These are phyloP conservation scores for Pythium insidiosum DNA, from an alignment of 352 stramenopile genomes.

Conservation along the genomic window DNA sequence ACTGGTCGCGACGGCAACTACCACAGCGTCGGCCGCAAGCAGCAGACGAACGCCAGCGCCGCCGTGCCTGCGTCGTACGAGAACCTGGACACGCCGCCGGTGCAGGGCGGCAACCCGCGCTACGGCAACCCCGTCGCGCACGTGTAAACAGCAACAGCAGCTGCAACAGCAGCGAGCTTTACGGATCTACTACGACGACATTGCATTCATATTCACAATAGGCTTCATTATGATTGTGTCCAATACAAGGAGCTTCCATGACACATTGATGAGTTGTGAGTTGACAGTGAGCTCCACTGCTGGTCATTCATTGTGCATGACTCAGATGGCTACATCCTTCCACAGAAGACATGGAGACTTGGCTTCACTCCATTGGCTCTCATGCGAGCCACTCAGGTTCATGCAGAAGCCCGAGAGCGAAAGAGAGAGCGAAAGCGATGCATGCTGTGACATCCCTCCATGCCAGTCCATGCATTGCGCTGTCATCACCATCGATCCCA, in stretches of 20 bases:
- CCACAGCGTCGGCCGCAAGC: constrained; percentile 8
- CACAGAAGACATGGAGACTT: no score
- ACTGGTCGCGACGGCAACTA: constrained; percentile 14
- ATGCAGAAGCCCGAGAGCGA: no score
- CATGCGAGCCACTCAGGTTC: no score
- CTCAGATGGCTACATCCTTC: no score
- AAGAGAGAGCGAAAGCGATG: no score
- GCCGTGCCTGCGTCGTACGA: not conserved
- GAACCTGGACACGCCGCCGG: not conserved
- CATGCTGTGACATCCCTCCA: no score
- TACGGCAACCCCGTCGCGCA: constrained; percentile 17
- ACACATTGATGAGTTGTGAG: not conserved
- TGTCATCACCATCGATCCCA: no score
- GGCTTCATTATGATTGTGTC: not conserved
- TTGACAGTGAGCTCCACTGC: no score
- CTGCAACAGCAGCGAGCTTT: not conserved
- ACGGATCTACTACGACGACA: not conserved
- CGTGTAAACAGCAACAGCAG: constrained; percentile 8
- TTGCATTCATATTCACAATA: not conserved
- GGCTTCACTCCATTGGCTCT: no score
- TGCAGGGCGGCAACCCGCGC: constrained; percentile 3
- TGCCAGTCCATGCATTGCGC: no score
- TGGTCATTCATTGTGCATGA: no score
- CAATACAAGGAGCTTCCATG: not conserved
- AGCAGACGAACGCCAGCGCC: not conserved